Evolutionary conservation across 1,284 basidiomycete species (phyloP).

Genomic region (Ceratobasidium sp.): DNA sequence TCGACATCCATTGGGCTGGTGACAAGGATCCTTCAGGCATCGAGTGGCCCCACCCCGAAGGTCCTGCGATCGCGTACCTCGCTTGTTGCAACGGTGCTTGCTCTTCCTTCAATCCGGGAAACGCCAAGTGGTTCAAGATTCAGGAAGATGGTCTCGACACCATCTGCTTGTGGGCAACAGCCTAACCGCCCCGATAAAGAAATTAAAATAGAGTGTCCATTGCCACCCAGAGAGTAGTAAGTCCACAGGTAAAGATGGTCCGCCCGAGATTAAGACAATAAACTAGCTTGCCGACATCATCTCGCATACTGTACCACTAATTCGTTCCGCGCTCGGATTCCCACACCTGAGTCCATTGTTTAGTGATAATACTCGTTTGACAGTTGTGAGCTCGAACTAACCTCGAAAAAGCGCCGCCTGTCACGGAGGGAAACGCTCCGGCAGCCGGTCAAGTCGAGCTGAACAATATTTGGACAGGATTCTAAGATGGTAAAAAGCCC

Average conservation of each 20-base stretch:
- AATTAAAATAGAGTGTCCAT: too few species aligned
- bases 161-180: too few species aligned
- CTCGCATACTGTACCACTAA: neutral
- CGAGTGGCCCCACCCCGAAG: conserved; percentile 53
- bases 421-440: conserved; percentile 71
- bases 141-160: conserved; percentile 66
- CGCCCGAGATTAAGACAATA: neutral
- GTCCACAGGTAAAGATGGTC: too few species aligned
- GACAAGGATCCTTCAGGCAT: conserved; percentile 9
- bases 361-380: neutral
- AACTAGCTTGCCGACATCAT: too few species aligned
- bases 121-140: conserved; percentile 81
- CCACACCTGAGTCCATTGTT: conserved; percentile 22
- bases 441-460: conserved; percentile 74
- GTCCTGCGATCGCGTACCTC: conserved; percentile 80
- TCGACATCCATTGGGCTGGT: conserved; percentile 31
- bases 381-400: neutral
- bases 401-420: conserved; percentile 75
- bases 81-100: conserved; percentile 66
- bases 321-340: conserved; percentile 2
- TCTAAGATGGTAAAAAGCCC: conserved; percentile 72
- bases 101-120: conserved; percentile 68
- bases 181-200: too few species aligned
- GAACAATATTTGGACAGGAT: conserved; percentile 65
- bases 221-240: neutral